Percentiles rank a stretch among this genome's conserved stretches.
Evolutionary conservation across 2,329 filamentous ascomycete genomes (phyloP).

Genomic region (Fusarium oligoseptatum): DNA sequence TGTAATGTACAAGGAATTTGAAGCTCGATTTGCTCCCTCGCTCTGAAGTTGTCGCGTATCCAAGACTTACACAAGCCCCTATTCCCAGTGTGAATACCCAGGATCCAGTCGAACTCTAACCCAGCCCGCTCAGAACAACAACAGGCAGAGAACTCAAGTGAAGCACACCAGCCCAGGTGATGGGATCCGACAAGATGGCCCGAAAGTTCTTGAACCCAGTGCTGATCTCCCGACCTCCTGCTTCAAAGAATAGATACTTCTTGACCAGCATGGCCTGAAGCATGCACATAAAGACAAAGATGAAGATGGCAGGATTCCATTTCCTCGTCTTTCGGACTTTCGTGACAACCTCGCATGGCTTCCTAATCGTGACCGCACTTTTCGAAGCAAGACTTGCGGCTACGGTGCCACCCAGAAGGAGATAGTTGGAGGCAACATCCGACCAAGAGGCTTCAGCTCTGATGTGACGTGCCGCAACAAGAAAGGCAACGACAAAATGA

Average conservation of each 20-base stretch:
- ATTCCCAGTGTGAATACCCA: neutral
- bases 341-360: neutral
- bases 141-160: slow-evolving; percentile 28
- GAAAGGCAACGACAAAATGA: slow-evolving; percentile 4
- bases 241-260: slow-evolving; percentile 26
- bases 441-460: neutral
- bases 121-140: slow-evolving; percentile 19
- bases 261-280: slow-evolving; percentile 28
- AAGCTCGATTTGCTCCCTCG: neutral
- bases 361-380: neutral
- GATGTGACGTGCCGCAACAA: slow-evolving; percentile 8
- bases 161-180: slow-evolving; percentile 30
- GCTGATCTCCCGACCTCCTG: slow-evolving; percentile 3
- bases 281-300: slow-evolving; percentile 14
- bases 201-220: slow-evolving; percentile 40
- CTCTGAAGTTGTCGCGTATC: neutral
- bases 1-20: neutral
- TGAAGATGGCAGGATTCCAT: slow-evolving; percentile 9
- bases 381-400: slow-evolving; percentile 11
- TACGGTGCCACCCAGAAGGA: slow-evolving; percentile 21
- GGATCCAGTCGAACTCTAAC: neutral
- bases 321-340: slow-evolving; percentile 3
- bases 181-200: slow-evolving; percentile 25
- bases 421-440: neutral
- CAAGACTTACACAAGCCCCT: neutral